Evolutionary conservation across 257 asterid genomes (phyloP).

Genomic region (Nicotiana obtusifolia): DNA sequence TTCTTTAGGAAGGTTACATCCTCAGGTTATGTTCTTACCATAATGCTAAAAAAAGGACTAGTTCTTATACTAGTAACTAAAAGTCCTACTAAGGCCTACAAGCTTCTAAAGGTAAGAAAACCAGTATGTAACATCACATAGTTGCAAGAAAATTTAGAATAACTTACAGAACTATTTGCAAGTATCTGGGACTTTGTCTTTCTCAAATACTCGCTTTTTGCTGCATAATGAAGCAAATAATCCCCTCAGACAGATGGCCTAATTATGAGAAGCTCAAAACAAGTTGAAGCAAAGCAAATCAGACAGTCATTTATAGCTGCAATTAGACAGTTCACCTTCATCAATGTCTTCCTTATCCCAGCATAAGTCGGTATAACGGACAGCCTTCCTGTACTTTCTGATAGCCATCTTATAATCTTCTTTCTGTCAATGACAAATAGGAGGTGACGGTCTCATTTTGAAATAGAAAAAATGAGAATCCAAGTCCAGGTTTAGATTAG

Average conservation of each 20-base stretch:
- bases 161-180: conserved; percentile 39
- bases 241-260: background rate
- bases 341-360: conserved; percentile 33
- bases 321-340: conserved; percentile 17
- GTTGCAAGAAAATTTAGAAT: background rate
- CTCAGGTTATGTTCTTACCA: background rate
- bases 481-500: background rate
- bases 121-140: background rate
- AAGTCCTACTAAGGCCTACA: background rate
- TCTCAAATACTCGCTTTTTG: conserved; percentile 20
- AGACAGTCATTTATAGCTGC: background rate
- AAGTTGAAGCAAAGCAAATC: background rate
- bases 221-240: conserved; percentile 19
- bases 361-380: conserved; percentile 27
- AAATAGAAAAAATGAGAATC: background rate
- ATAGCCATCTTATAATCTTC: conserved; percentile 34
- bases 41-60: background rate
- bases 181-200: conserved; percentile 34
- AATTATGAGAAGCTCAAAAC: background rate
- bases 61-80: background rate
- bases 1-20: background rate
- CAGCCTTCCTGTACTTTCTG: conserved; percentile 31
- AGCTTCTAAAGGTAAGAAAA: background rate
- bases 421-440: conserved; percentile 16
- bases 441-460: background rate